These are phyloP conservation scores for Sarocladium brachiariae DNA, from an alignment of 2,329 filamentous ascomycete genomes.

Conservation along the genomic window DNA sequence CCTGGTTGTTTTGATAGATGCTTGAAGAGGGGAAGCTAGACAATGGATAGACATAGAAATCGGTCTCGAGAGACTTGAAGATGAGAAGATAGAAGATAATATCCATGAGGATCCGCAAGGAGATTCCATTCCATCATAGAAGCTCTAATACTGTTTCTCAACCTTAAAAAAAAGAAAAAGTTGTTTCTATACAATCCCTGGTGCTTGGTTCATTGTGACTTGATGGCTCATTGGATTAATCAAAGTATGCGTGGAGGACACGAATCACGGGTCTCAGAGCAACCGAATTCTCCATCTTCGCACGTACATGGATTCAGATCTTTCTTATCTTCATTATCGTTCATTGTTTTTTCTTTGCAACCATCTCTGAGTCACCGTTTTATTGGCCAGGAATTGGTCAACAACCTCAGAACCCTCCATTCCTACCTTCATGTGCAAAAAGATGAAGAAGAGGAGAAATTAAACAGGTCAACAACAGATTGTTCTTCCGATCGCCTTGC, in stretches of 20 bases:
- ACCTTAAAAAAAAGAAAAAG: not conserved
- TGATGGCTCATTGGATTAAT: too few relatives aligned
- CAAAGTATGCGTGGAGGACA: too few relatives aligned
- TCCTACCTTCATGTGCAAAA: not conserved
- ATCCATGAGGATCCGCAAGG: not conserved
- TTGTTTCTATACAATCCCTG: too few relatives aligned
- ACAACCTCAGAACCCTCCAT: not conserved
- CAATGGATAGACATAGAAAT: not conserved
- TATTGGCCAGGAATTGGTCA: not conserved
- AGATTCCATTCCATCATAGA: constrained; percentile 3
- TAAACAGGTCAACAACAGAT: not conserved
- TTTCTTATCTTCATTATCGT: too few relatives aligned
- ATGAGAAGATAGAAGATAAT: constrained; percentile 4
- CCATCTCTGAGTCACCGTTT: not conserved
- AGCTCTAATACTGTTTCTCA: not conserved
- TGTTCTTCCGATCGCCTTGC: not conserved
- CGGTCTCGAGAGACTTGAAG: too few relatives aligned
- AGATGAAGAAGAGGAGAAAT: not conserved
- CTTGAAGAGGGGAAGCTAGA: not conserved
- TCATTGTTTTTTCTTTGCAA: not conserved
- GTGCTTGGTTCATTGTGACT: too few relatives aligned
- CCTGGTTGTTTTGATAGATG: not conserved
- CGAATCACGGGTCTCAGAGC: too few relatives aligned
- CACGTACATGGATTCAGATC: too few relatives aligned
- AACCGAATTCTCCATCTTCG: too few relatives aligned